These are phyloP conservation scores for Suillus hirtellus DNA, from an alignment of 768 basidiomycete genomes.

Conservation along the genomic window DNA sequence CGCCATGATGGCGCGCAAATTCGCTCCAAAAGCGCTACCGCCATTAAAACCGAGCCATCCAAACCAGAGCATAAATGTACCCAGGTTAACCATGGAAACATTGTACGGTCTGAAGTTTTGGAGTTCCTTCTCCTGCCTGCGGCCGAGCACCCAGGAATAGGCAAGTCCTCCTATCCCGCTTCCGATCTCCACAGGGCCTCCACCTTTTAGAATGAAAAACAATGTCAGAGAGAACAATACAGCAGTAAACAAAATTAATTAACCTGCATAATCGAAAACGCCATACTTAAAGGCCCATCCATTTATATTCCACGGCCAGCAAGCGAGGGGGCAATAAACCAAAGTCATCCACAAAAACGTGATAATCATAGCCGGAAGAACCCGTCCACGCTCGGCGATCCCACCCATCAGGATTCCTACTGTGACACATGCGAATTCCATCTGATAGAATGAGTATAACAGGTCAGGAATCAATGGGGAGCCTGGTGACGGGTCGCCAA, in stretches of 20 bases:
- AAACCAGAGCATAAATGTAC: conserved; percentile 86
- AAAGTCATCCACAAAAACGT: conserved; percentile 84
- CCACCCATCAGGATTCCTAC: conserved; percentile 76
- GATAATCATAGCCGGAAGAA: conserved; percentile 80
- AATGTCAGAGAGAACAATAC: conserved; percentile 1
- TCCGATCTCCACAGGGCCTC: conserved; percentile 86
- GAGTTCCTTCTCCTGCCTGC: conserved; percentile 69
- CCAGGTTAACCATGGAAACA: conserved; percentile 78
- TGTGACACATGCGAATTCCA: conserved; percentile 85
- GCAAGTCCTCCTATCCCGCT: conserved; percentile 85
- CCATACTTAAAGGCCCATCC: conserved; percentile 89
- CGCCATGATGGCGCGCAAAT: conserved; percentile 82
- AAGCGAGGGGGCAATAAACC: conserved; percentile 86
- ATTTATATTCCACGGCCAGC: conserved; percentile 78
- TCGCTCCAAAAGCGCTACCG: conserved; percentile 85
- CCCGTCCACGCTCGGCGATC: conserved; percentile 83
- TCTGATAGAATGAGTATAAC: conserved; percentile 84
- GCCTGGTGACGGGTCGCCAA: conserved; percentile 72
- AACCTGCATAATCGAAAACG: conserved; percentile 83
- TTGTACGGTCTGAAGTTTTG: conserved; percentile 87
- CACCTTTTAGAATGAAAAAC: conserved; percentile 44
- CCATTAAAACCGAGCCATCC: conserved; percentile 92
- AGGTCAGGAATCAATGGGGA: conserved; percentile 80
- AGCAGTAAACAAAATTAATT: conserved; percentile 12
- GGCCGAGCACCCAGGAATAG: conserved; percentile 84